Base-by-base conservation (phyloP, 176 grass and related monocot genomes). In the bread wheat (Triticum aestivum) region DNA sequence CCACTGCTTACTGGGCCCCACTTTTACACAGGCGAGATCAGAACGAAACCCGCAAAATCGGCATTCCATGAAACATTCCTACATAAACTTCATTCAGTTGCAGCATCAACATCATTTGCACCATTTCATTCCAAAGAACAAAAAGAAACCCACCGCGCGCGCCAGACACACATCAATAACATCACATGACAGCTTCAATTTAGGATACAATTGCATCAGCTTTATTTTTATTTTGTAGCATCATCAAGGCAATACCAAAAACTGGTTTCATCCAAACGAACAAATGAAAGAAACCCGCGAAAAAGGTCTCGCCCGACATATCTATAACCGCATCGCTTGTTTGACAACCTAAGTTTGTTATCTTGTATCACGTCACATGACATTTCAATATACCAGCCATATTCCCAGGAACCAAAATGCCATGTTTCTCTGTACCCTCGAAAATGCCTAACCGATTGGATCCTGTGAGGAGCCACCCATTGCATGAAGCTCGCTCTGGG, bases 251-350 rank as follows among this genome's bases (percentile, higher is more conserved):
- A 65, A 84, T 39, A 78, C 11, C 15, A 83, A 69, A 69, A 78
- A 78, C 39, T 78, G 42, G 65, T 86, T 52, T 75, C 58, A 80
- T 84, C 73, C 35, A 61, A 80, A 84, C 5, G 9, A 87, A 68
- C 9, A 33, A 32, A 12, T 9, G 24, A 20, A 62, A 85, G 37
- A 70, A 83, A 44, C 13, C 24, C 9, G 1, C 42, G 21, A 75
- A 83, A 84, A 84, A n/a, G 70, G 27, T 26, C 33, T 26, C 30
- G 78, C 65, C 75, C 54, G 30, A 44, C 15, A 73, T 51, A 66
- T 73, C 74, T 87, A 90, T 90, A 82, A 82, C 73, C 56, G 11
- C 4, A 20, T 83, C 79, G 35, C 39, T 65, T 23, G 18, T 33
- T 73, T 32, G 12, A 1, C 34, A 33, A 18, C 73, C 81, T 79